Evolutionary conservation across 768 basidiomycete species (phyloP).

Genomic region (Pisolithus tinctorius): DNA sequence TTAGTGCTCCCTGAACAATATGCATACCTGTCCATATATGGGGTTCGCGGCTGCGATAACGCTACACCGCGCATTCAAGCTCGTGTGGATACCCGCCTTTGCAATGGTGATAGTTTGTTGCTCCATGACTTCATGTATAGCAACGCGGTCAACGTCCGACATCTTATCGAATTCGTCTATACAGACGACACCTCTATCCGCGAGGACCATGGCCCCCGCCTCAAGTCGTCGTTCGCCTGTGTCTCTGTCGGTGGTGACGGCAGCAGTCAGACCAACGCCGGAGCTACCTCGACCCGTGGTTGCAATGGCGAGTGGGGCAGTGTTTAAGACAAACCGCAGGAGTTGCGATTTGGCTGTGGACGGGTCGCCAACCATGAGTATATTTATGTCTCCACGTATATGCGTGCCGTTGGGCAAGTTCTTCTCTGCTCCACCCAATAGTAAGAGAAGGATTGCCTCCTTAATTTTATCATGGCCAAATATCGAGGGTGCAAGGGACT

Average conservation of each 20-base stretch:
- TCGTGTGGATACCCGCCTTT: conserved; percentile 98
- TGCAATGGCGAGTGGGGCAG: conserved; percentile 94
- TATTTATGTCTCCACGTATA: conserved; percentile 98
- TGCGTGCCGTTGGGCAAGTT: conserved; percentile 96
- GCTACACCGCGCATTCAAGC: conserved; percentile 94
- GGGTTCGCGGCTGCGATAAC: conserved; percentile 98
- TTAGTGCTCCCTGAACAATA: background rate
- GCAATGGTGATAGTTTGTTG: conserved; percentile 99
- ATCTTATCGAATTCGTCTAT: conserved; percentile 99
- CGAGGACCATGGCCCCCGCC: conserved; percentile 99
- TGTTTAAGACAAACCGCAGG: conserved; percentile 91
- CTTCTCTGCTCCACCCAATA: conserved; percentile 96
- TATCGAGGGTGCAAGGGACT: conserved; percentile 96
- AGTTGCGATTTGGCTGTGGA: conserved; percentile 98
- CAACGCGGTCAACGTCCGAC: conserved; percentile 97
- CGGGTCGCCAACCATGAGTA: conserved; percentile 99
- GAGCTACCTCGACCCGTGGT: conserved; percentile 97
- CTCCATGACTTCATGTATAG: conserved; percentile 99
- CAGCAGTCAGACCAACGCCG: conserved; percentile 98
- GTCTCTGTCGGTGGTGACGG: conserved; percentile 96
- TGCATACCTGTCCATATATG: conserved; percentile 87
- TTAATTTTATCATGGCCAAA: conserved; percentile 97
- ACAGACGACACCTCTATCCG: conserved; percentile 97
- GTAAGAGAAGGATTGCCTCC: conserved; percentile 82
- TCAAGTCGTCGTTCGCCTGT: conserved; percentile 95